Evolutionary conservation across 768 basidiomycete genomes (phyloP).

Genomic region (Nidularia sp.): DNA sequence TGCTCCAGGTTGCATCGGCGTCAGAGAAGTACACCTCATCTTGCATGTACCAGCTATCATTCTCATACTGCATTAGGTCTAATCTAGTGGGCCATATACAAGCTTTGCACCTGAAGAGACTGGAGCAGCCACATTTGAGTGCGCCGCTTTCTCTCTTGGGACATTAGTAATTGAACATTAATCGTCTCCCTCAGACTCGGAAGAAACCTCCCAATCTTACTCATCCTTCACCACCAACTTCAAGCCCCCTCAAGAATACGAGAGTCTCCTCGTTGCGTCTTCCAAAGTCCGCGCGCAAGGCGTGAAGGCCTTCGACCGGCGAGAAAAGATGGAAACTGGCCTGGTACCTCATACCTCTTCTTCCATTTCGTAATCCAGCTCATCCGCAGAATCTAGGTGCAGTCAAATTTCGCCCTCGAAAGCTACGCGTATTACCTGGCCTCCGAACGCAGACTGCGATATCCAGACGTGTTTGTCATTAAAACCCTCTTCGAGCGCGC

Average conservation of each 20-base stretch:
- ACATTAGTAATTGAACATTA: not conserved
- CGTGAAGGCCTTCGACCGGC: conserved; percentile 54
- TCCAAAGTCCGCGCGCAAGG: conserved; percentile 67
- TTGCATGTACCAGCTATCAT: not conserved
- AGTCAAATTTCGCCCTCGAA: conserved; percentile 45
- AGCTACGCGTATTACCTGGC: conserved; percentile 61
- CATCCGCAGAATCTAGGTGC: conserved; percentile 18
- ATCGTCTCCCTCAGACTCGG: conserved; percentile 50
- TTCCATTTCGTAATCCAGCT: not conserved
- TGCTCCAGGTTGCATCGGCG: conserved; percentile 43
- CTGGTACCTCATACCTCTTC: conserved; percentile 39
- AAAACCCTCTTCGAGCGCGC: conserved; percentile 67
- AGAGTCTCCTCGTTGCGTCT: conserved; percentile 68
- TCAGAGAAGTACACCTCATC: conserved; percentile 27
- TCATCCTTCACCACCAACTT: conserved; percentile 85
- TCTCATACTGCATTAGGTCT: conserved; percentile 22
- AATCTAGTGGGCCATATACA: conserved; percentile 49
- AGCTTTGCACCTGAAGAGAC: conserved; percentile 55
- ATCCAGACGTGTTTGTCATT: conserved; percentile 56
- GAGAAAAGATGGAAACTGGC: conserved; percentile 58
- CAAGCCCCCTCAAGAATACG: conserved; percentile 74
- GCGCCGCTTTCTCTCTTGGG: conserved; percentile 9
- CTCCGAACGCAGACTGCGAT: conserved; percentile 56
- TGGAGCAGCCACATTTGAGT: conserved; percentile 79
- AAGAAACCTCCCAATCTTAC: conserved; percentile 80